These are phyloP conservation scores for Leccinum variicolor DNA, from an alignment of 768 basidiomycete genomes.

Conservation along the genomic window DNA sequence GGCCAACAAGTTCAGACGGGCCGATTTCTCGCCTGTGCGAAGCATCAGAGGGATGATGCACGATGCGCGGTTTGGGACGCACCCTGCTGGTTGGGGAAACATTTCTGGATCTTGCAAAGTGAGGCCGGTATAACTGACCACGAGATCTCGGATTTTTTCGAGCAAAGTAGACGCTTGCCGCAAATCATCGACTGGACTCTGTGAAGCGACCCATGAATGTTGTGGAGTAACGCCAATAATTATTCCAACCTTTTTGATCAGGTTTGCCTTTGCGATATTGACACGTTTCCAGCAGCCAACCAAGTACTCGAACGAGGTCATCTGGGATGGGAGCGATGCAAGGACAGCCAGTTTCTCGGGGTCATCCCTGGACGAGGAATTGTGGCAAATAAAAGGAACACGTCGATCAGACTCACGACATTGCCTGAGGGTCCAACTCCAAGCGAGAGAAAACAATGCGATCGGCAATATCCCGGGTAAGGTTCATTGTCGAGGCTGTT, in stretches of 20 bases:
- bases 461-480: constrained; percentile 64
- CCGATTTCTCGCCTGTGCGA: constrained; percentile 63
- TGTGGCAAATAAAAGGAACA: background rate
- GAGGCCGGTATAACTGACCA: constrained; percentile 87
- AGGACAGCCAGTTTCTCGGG: constrained; percentile 70
- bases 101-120: constrained; percentile 89
- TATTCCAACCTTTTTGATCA: constrained; percentile 59
- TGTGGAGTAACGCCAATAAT: background rate
- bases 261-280: constrained; percentile 47
- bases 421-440: constrained; percentile 68
- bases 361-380: constrained; percentile 50
- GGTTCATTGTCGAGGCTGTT: constrained; percentile 36
- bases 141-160: constrained; percentile 74
- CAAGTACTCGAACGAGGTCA: constrained; percentile 88
- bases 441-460: constrained; percentile 80
- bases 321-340: constrained; percentile 69
- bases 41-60: constrained; percentile 1
- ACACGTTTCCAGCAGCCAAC: constrained; percentile 91
- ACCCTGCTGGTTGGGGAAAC: constrained; percentile 89
- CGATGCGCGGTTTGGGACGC: constrained; percentile 21
- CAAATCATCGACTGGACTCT: constrained; percentile 54
- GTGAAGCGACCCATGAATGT: constrained; percentile 38
- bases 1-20: constrained; percentile 72
- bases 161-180: constrained; percentile 59
- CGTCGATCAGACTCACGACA: constrained; percentile 52